These are phyloP conservation scores for Candida caryicola DNA, from an alignment of 805 yeast species.

Conservation along the genomic window DNA sequence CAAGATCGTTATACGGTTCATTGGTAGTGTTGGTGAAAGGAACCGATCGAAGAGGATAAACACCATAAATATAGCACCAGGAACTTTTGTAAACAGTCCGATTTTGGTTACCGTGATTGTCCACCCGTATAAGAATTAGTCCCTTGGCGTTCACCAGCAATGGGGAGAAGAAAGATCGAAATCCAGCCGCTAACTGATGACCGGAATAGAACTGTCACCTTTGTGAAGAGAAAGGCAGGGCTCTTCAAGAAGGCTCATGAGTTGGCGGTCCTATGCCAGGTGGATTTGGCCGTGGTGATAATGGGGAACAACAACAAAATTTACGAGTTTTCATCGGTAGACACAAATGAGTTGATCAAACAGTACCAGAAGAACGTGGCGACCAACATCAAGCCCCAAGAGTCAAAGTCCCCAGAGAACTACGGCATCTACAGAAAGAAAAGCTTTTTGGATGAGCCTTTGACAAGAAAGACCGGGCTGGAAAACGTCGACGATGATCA, in stretches of 20 bases:
- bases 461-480: slow-evolving; percentile 11
- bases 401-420: slow-evolving; percentile 61
- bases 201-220: slow-evolving; percentile 81
- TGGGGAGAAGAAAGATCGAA: slow-evolving; percentile 97
- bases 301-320: slow-evolving; percentile 79
- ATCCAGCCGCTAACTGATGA: slow-evolving; percentile 90
- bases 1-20: no score
- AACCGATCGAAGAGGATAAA: neutral
- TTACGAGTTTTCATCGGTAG: slow-evolving; percentile 78
- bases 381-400: slow-evolving; percentile 39
- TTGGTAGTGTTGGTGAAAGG: no score
- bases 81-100: no score
- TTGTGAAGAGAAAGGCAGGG: slow-evolving; percentile 92
- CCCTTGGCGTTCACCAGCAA: slow-evolving; percentile 28
- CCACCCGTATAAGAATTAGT: no score
- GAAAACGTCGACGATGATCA: slow-evolving; percentile 18
- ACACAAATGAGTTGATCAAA: slow-evolving; percentile 38
- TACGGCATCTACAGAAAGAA: slow-evolving; percentile 59
- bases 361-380: slow-evolving; percentile 11
- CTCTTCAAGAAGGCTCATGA: slow-evolving; percentile 85
- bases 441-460: slow-evolving; percentile 19
- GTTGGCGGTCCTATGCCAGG: slow-evolving; percentile 85
- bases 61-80: neutral
- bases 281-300: slow-evolving; percentile 87
- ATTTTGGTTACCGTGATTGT: no score